phyloP scores from a whole-genome alignment of 345 rosid species.

The Eucalyptus sideroxylon region DNA sequence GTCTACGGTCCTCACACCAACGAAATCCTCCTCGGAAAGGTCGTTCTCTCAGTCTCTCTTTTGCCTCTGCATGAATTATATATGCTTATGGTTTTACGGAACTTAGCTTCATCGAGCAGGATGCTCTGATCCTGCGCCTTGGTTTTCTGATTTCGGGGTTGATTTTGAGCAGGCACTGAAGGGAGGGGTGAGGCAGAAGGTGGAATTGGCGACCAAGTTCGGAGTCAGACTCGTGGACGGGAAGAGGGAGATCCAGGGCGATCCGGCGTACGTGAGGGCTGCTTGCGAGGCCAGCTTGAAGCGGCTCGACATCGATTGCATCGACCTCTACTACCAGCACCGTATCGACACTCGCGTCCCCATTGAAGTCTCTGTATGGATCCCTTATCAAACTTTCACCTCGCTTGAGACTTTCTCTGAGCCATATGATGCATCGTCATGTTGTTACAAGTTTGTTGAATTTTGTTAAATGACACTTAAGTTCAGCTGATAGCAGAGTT shows the following conservation, averaged over 20 bases:
- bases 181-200: constrained; percentile 35
- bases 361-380: constrained; percentile 43
- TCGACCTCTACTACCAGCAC: constrained; percentile 62
- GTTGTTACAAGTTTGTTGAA: not conserved
- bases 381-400: not conserved
- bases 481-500: not conserved
- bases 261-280: constrained; percentile 42
- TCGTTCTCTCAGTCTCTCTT: not conserved
- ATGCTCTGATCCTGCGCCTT: too few species aligned
- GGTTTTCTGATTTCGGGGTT: too few species aligned
- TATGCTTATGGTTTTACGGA: too few species aligned
- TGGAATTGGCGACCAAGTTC: constrained; percentile 53
- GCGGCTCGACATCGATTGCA: constrained; percentile 31
- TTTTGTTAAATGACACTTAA: not conserved
- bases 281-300: constrained; percentile 55
- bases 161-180: constrained; percentile 28
- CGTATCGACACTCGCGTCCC: constrained; percentile 48
- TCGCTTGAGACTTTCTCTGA: not conserved
- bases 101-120: too few species aligned
- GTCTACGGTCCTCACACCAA: constrained; percentile 28
- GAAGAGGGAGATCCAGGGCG: constrained; percentile 18
- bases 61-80: too few species aligned
- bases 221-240: constrained; percentile 14
- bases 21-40: constrained; percentile 41
- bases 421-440: not conserved